Conservation (phyloP, 805 yeast genomes). For the Lachancea lanzarotensis region DNA sequence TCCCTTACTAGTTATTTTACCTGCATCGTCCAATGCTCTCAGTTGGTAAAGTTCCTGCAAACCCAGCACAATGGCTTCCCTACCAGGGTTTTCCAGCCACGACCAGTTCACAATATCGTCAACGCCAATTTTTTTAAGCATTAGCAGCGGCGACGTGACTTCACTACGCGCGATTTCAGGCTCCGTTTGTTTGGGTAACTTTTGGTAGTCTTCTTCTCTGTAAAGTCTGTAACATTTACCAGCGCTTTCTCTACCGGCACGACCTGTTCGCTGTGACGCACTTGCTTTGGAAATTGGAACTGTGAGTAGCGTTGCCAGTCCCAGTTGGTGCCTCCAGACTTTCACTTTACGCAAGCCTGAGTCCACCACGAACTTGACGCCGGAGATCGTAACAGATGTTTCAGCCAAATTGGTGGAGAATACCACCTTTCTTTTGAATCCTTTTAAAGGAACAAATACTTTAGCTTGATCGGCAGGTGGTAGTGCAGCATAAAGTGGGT, state of each 20-base stretch:
- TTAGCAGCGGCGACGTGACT: conserved; percentile 74
- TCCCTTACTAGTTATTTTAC: conserved; percentile 76
- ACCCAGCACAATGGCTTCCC: conserved; percentile 67
- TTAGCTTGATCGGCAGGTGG: conserved; percentile 77
- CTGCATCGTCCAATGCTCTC: conserved; percentile 70
- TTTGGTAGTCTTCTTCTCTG: conserved; percentile 60
- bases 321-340: conserved; percentile 90
- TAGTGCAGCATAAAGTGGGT: conserved; percentile 91
- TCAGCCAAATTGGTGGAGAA: conserved; percentile 96
- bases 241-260: conserved; percentile 97
- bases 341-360: conserved; percentile 89
- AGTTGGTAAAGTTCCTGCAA: conserved; percentile 70
- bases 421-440: conserved; percentile 75
- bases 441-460: conserved; percentile 62
- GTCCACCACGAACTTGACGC: conserved; percentile 88
- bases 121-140: conserved; percentile 77
- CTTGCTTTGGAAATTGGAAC: conserved; percentile 92
- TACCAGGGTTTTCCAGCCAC: conserved; percentile 90
- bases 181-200: conserved; percentile 73
- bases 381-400: conserved; percentile 93
- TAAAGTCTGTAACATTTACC: conserved; percentile 87
- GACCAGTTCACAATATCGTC: conserved; percentile 80
- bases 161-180: conserved; percentile 89
- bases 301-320: conserved; percentile 85
- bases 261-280: conserved; percentile 92